A percentile compares a stretch with the other conserved stretches of the same genome.
Evolutionary conservation across 2,329 filamentous ascomycete species (phyloP).

Genomic region (Coleophoma crateriformis): DNA sequence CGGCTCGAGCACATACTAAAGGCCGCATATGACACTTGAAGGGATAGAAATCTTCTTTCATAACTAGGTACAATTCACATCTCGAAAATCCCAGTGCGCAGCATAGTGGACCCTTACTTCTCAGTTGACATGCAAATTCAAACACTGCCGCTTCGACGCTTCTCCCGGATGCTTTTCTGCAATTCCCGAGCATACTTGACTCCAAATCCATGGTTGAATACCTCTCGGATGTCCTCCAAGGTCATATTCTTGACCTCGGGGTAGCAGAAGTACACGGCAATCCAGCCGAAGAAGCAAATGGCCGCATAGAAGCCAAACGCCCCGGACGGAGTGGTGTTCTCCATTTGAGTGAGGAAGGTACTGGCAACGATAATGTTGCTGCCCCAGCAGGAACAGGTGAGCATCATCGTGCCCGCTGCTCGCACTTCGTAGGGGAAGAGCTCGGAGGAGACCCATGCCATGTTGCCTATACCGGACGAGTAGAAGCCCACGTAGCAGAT

Average conservation of each 20-base stretch:
- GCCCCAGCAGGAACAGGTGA: constrained; percentile 40
- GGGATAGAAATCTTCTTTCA: too few relatives aligned
- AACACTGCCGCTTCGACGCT: too few relatives aligned
- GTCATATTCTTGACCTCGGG: constrained; percentile 49
- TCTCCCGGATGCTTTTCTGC: constrained; percentile 13
- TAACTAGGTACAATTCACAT: too few relatives aligned
- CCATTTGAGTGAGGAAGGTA: constrained; percentile 43
- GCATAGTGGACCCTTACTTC: too few relatives aligned
- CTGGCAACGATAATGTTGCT: constrained; percentile 43
- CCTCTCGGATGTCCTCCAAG: constrained; percentile 42
- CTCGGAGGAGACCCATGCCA: constrained; percentile 26
- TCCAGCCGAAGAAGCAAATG: constrained; percentile 40
- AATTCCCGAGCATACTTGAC: constrained; percentile 33
- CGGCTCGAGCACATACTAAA: too few relatives aligned
- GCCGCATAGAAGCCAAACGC: constrained; percentile 46
- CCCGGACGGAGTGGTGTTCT: constrained; percentile 41
- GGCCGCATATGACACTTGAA: too few relatives aligned
- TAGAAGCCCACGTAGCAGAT: constrained; percentile 28
- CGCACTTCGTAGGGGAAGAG: constrained; percentile 41
- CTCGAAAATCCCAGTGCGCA: too few relatives aligned
- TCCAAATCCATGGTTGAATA: constrained; percentile 42
- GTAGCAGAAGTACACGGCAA: constrained; percentile 43
- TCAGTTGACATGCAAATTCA: too few relatives aligned
- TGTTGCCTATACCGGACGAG: constrained; percentile 37
- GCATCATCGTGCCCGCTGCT: constrained; percentile 41